Evolutionary conservation across 176 grass and related monocot genomes (phyloP).

Genomic region (Melocanna baccifera): DNA sequence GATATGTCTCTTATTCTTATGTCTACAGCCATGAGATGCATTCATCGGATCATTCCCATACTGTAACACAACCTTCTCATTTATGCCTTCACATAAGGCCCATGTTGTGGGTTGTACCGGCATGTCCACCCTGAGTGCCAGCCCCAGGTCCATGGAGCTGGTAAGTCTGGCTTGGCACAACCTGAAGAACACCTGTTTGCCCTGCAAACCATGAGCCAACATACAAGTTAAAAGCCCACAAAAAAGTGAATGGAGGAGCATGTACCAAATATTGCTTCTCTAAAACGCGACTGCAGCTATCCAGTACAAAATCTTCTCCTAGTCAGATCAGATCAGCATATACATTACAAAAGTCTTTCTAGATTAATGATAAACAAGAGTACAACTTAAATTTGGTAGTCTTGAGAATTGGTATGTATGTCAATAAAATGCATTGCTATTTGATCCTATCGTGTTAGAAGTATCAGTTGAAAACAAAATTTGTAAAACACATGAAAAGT

Average conservation of each 20-base stretch:
- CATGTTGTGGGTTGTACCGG: not conserved
- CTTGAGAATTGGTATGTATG: not conserved
- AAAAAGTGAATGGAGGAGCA: not conserved
- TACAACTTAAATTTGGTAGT: not conserved
- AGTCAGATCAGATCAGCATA: not conserved
- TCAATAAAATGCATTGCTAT: not conserved
- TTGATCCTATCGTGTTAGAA: not conserved
- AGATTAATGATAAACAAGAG: not conserved
- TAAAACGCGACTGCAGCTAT: not conserved
- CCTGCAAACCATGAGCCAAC: constrained; percentile 41
- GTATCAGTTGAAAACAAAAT: not conserved
- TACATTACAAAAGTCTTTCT: not conserved
- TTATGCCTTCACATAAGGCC: constrained; percentile 35
- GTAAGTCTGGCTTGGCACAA: constrained; percentile 54
- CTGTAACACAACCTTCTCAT: not conserved
- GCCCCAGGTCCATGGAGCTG: constrained; percentile 54
- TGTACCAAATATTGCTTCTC: not conserved
- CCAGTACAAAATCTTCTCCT: not conserved
- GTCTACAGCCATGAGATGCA: constrained; percentile 14
- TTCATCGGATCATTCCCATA: constrained; percentile 5
- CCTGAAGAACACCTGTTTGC: constrained; percentile 81
- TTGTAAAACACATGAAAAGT: not conserved
- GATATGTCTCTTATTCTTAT: constrained; percentile 34
- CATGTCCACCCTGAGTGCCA: not conserved
- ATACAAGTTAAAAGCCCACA: not conserved